A percentile compares a stretch with the other conserved stretches of the same genome.
Conservation (phyloP, 495 filamentous ascomycete species). For the Opeltia flavorubescens region DNA sequence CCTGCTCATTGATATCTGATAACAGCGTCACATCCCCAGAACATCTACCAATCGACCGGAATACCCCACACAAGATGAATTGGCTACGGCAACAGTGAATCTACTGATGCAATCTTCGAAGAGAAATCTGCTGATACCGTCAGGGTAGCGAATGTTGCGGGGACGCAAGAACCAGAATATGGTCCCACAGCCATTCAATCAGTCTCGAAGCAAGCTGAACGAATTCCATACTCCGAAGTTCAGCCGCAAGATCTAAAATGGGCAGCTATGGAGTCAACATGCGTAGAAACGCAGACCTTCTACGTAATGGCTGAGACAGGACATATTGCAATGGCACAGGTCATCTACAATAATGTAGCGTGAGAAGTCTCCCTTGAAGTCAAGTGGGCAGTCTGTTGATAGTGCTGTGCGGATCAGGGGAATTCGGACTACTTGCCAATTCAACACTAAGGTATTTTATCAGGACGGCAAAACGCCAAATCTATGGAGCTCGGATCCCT, state of each 20-base stretch:
- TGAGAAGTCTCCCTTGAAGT: constrained; percentile 32
- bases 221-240: constrained; percentile 67
- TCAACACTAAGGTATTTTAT: constrained; percentile 83
- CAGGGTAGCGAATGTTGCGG: constrained; percentile 81
- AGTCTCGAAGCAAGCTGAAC: constrained; percentile 65
- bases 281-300: constrained; percentile 93
- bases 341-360: constrained; percentile 97
- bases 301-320: constrained; percentile 76
- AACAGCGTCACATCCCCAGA: too few relatives aligned
- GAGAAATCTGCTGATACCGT: constrained; percentile 6
- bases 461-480: constrained; percentile 45
- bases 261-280: constrained; percentile 65
- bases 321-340: constrained; percentile 62
- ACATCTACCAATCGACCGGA: too few relatives aligned
- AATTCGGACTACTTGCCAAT: constrained; percentile 78
- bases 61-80: constrained; percentile 34
- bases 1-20: too few relatives aligned
- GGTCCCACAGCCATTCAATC: constrained; percentile 78
- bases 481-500: constrained; percentile 67
- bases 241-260: constrained; percentile 69
- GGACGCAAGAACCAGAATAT: constrained; percentile 93
- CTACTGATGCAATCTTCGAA: background rate
- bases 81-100: constrained; percentile 63
- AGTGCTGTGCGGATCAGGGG: constrained; percentile 39
- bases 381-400: background rate